These are phyloP conservation scores for Aspergillus sp. DNA, from an alignment of 2,329 filamentous ascomycete genomes.

Conservation along the genomic window DNA sequence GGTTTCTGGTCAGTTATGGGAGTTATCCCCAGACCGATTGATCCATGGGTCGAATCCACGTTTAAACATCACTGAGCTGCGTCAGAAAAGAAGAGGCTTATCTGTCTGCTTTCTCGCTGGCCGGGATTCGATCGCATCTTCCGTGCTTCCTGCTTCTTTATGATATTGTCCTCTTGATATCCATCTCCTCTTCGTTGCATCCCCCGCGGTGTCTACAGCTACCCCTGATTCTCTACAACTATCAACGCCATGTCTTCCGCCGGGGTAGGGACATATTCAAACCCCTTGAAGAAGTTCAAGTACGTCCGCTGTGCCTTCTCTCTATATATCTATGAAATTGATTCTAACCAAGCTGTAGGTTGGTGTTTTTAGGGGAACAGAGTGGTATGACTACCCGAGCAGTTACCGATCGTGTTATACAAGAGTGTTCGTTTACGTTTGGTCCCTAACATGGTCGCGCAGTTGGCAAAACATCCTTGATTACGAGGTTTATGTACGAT, in stretches of 20 bases:
- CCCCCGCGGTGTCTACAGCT: conserved; percentile 6
- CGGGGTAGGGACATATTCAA: conserved; percentile 81
- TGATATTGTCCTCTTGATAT: neutral
- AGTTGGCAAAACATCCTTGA: conserved; percentile 98
- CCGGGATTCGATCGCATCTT: neutral
- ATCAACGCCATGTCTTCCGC: conserved; percentile 63
- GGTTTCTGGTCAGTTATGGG: neutral
- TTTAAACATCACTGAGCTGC: neutral
- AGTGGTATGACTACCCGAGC: conserved; percentile 59
- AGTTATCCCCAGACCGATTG: conserved; percentile 18
- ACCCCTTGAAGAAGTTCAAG: conserved; percentile 99
- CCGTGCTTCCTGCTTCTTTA: conserved; percentile 1
- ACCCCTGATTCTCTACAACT: conserved; percentile 26
- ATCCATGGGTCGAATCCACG: conserved; percentile 16
- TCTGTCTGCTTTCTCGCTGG: neutral
- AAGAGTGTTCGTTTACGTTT: neutral
- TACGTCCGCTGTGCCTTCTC: conserved; percentile 36
- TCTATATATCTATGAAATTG: conserved; percentile 4
- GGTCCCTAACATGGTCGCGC: conserved; percentile 15
- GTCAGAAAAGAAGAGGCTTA: neutral
- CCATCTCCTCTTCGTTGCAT: conserved; percentile 4
- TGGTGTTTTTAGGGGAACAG: conserved; percentile 97
- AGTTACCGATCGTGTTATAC: neutral
- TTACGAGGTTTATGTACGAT: conserved; percentile 99
- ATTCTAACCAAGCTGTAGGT: conserved; percentile 45